Conservation (phyloP, 345 rosid genomes). For the Geranium brycei region DNA sequence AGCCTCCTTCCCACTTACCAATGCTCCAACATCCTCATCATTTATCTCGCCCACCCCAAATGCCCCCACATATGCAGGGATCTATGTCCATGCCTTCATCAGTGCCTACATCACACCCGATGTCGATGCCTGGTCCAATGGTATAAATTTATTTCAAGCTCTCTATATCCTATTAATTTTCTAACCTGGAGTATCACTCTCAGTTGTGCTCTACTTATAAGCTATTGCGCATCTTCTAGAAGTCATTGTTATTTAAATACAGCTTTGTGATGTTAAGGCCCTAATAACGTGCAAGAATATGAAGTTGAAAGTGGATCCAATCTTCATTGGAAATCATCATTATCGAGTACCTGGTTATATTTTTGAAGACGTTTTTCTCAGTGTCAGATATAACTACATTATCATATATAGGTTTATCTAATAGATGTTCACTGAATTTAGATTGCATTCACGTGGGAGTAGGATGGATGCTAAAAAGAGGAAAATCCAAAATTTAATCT, state of each 20-base stretch:
- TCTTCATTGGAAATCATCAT: neutral
- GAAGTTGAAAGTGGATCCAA: neutral
- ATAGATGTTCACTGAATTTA: neutral
- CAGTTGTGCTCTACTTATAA: neutral
- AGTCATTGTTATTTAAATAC: neutral
- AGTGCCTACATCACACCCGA: conserved; percentile 39
- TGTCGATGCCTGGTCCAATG: conserved; percentile 68
- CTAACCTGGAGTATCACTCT: neutral
- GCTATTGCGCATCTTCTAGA: neutral
- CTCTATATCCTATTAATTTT: conserved; percentile 1
- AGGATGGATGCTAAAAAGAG: too few species aligned
- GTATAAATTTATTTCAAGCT: conserved; percentile 24
- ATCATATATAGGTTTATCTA: neutral
- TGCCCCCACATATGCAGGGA: conserved; percentile 52
- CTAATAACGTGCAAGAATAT: too few species aligned
- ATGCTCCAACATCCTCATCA: conserved; percentile 76
- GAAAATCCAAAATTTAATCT: too few species aligned
- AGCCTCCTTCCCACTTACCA: conserved; percentile 71
- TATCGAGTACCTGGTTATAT: too few species aligned
- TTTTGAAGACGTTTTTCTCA: too few species aligned
- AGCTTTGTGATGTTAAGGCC: neutral
- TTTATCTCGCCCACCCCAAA: conserved; percentile 57
- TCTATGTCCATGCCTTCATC: conserved; percentile 37
- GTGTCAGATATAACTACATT: too few species aligned
- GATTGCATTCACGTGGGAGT: too few species aligned